phyloP scores from a whole-genome alignment of 2,329 filamentous ascomycete species.

The Zymoseptoria tritici region DNA sequence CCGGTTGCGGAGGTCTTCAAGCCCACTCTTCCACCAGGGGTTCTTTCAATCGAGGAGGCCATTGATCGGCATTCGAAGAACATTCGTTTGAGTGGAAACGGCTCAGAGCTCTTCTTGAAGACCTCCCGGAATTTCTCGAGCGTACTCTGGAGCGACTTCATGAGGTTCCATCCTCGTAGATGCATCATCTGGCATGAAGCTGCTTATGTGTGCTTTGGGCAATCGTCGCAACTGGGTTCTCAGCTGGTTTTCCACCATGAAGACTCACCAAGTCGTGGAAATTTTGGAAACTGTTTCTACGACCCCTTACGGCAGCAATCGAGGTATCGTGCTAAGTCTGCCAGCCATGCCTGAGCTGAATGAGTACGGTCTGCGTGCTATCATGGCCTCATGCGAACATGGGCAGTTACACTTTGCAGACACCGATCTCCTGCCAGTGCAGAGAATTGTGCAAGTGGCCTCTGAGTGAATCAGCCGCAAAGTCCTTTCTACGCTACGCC shows the following conservation, averaged over 20 bases:
- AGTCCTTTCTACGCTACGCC: not conserved
- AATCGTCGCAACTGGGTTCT: not conserved
- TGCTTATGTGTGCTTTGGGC: not conserved
- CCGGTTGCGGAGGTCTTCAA: not conserved
- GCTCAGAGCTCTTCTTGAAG: not conserved
- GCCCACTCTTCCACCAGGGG: not conserved
- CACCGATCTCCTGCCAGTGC: too few species aligned
- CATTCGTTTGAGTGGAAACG: not conserved
- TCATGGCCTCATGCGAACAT: too few species aligned
- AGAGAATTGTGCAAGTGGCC: too few species aligned
- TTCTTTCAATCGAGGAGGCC: not conserved
- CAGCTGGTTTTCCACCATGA: not conserved
- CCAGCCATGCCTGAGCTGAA: too few species aligned
- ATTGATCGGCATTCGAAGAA: slow-evolving; percentile 1
- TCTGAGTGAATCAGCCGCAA: not conserved
- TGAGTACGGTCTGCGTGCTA: too few species aligned
- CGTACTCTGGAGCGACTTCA: not conserved
- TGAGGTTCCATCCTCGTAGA: not conserved
- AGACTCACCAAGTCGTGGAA: not conserved
- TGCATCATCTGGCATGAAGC: not conserved
- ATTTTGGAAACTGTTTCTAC: too few species aligned
- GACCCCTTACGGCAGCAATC: too few species aligned
- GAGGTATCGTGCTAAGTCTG: too few species aligned
- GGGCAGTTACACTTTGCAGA: too few species aligned
- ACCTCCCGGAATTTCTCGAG: slow-evolving; percentile 1